Base-by-base conservation (phyloP, 495 filamentous ascomycete species). In the Xylaria sp. region DNA sequence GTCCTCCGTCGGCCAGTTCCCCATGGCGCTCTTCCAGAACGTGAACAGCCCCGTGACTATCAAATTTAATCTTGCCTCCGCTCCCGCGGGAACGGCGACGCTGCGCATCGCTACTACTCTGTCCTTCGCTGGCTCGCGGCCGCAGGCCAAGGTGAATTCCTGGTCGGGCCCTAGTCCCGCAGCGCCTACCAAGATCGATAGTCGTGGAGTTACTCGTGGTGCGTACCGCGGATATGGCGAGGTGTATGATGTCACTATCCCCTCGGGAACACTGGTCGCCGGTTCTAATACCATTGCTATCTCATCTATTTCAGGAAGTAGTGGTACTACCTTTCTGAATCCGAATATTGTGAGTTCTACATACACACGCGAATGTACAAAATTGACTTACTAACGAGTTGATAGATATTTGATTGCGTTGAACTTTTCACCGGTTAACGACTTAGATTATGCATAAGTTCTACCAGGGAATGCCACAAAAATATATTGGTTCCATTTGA, bases 271-370 rank as follows among this genome's bases (percentile, higher is more conserved):
- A n/a, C 82, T 92, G 57, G 83, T 88, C 11, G 80, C 75, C 7
- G 90, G 90, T 0, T 76, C 70, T 3, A 92, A 92, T 69, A 91
- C 88, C n/a, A 86, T 92, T 29, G 86, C 87, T 3, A 89, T 92
- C 68, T 84, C 72, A 62, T 86, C 87, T 29, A 79, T 86, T 29
- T 90, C 88, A 14, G 90, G 90, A 7, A 90, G 85, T 77, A 83
- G 82, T 19, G 88, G 88, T 1, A 78, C 75, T 35, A 77, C 77
- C 0, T 91, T 84, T 71, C 76, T 91, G 70, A 85, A 82, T 50
- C 89, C 90, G 9, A 91, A 91, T 69, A 81, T 90, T 71, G 88
- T 90, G 75, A 87, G 87, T 84, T 29, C 52, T n/a, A 4, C 37
- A 9, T 0, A 21, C 41, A 8, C 8, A 35, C 1, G 35, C 17